A percentile compares a stretch with the other conserved stretches of the same genome.
These are phyloP conservation scores for Martiniozyma asiatica DNA, from an alignment of 1,139 yeast genomes.

Conservation along the genomic window DNA sequence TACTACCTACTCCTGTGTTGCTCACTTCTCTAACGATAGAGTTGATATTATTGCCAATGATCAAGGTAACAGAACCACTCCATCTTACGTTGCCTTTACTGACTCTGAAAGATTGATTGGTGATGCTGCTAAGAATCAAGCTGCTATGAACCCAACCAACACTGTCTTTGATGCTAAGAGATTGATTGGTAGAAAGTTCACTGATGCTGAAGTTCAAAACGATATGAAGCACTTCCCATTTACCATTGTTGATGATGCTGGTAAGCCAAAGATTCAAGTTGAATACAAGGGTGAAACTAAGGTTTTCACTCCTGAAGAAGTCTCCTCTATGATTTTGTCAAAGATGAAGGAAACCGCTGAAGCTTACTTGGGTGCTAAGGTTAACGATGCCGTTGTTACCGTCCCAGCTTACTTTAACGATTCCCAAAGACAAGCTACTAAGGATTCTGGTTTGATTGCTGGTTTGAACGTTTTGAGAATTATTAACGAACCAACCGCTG, in stretches of 20 bases:
- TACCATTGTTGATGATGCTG: conserved; percentile 70
- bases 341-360: conserved; percentile 96
- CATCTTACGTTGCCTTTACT: conserved; percentile 93
- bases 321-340: conserved; percentile 86
- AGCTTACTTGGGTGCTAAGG: conserved; percentile 82
- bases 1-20: too few species aligned
- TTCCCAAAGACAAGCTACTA: conserved; percentile 95
- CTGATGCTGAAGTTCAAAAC: conserved; percentile 80
- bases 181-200: too few species aligned
- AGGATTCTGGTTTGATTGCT: conserved; percentile 95
- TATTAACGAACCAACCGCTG: conserved; percentile 96
- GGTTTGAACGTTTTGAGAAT: too few species aligned
- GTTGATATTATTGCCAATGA: conserved; percentile 92
- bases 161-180: conserved; percentile 94
- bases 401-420: conserved; percentile 95
- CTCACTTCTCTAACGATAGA: conserved; percentile 66
- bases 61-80: conserved; percentile 97
- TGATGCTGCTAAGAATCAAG: conserved; percentile 98
- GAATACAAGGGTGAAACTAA: conserved; percentile 86
- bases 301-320: conserved; percentile 91
- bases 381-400: too few species aligned
- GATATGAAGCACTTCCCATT: conserved; percentile 95
- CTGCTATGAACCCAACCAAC: conserved; percentile 90
- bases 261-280: conserved; percentile 83
- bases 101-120: conserved; percentile 93